Base-by-base conservation (phyloP, 768 basidiomycete species). In the Termitomyces sp. region DNA sequence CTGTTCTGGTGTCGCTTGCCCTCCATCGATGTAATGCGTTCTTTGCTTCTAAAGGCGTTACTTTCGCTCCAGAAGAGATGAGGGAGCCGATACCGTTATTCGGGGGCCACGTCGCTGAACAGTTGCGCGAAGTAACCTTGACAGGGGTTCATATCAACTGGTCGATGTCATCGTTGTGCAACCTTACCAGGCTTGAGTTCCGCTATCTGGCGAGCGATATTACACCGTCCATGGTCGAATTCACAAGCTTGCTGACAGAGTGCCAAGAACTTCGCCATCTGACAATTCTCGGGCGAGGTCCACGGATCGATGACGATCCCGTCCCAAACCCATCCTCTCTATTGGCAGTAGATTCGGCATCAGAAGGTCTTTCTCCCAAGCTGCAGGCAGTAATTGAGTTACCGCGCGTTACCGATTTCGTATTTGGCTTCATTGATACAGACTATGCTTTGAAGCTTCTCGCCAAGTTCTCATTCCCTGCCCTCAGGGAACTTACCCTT, bases 141-240 rank as follows among this genome's bases (percentile, higher is more conserved):
- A 76, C 79, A 2, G 85, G 85, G 0, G 84, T 85, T 18, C 85
- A 86, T 62, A 66, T 86, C 50, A 76, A 84, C 53, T 87, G 85
- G 85, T 45, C 68, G 2, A 63, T 54, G 12, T 74, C 76, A 7
- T 64, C 73, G 12, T 68, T 85, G 50, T 64, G 62, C 6, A 74
- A 76, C 56, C 76, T 87, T 16, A 71, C 71, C 20, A 72, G 69
- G 27, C 70, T 86, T 36, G 79, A 83, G 60, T 70, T 86, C 63
- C 82, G 77, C 60, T 87, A 82, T 61, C 82, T 84, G 18, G 78
- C 85, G 1, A 72, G 64, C 39, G 80, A 84, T 40, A 82, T 86
- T n/a, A 77, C 79, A 72, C 85, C 85, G 1, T 76, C 74, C 5
- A 62, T 82, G 47, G 60, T 67, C 0, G 75, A 83, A 53, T 85